Evolutionary conservation across 148 eudicot species (phyloP).

Genomic region (Simmondsia chinensis): DNA sequence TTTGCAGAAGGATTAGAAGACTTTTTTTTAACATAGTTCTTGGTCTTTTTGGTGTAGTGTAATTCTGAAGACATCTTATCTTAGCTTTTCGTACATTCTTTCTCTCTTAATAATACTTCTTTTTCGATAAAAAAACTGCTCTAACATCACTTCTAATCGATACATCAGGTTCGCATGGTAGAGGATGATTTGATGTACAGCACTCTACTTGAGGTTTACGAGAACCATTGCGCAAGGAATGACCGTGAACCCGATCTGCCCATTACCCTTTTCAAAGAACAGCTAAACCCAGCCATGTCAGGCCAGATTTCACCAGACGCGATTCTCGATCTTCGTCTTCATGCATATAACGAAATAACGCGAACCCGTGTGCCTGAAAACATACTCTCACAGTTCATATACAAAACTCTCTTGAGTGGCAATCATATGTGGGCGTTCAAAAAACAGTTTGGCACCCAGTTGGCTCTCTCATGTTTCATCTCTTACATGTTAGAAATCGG

Average conservation of each 20-base stretch:
- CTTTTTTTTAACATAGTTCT: too few species aligned
- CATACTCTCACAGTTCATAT: conserved; percentile 86
- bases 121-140: too few species aligned
- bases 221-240: conserved; percentile 96
- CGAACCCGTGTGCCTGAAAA: conserved; percentile 61
- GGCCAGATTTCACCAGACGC: conserved; percentile 86
- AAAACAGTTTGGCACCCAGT: conserved; percentile 89
- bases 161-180: conserved; percentile 83
- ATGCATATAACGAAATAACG: conserved; percentile 76
- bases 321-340: conserved; percentile 88
- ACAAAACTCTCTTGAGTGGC: conserved; percentile 82
- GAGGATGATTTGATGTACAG: conserved; percentile 98
- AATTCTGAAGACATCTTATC: too few species aligned
- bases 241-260: conserved; percentile 91
- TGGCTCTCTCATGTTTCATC: conserved; percentile 91
- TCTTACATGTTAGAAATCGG: conserved; percentile 95
- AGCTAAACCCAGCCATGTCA: conserved; percentile 86
- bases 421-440: conserved; percentile 99
- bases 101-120: too few species aligned
- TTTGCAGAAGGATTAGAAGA: too few species aligned
- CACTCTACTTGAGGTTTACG: conserved; percentile 97
- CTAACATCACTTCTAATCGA: too few species aligned
- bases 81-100: too few species aligned
- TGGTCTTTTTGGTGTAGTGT: too few species aligned
- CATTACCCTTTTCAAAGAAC: conserved; percentile 84